phyloP scores from a whole-genome alignment of 2,329 filamentous ascomycete species.

The Xylaria sp. region DNA sequence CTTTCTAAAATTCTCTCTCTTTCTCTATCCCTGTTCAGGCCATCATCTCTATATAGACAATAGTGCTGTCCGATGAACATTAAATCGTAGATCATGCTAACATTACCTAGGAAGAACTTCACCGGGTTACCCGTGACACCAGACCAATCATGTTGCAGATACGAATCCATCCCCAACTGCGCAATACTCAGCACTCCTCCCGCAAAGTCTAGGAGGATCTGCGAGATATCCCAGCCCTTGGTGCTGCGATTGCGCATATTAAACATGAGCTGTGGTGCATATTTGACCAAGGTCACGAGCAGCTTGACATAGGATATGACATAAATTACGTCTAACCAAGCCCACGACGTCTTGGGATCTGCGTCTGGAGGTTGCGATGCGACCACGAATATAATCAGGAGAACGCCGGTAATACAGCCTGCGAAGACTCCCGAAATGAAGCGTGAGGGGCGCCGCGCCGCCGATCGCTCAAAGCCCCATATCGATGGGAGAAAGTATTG shows the following conservation, averaged over 20 bases:
- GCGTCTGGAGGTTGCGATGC: slow-evolving; percentile 49
- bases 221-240: slow-evolving; percentile 84
- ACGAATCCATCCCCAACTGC: slow-evolving; percentile 87
- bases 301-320: slow-evolving; percentile 90
- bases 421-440: slow-evolving; percentile 75
- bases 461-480: slow-evolving; percentile 78
- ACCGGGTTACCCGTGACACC: slow-evolving; percentile 91
- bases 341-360: slow-evolving; percentile 63
- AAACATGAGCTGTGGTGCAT: slow-evolving; percentile 84
- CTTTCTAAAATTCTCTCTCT: slow-evolving; percentile 52
- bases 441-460: slow-evolving; percentile 65
- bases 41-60: slow-evolving; percentile 70
- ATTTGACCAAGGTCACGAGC: slow-evolving; percentile 88
- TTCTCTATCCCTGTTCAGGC: slow-evolving; percentile 49
- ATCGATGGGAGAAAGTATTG: slow-evolving; percentile 77
- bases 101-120: slow-evolving; percentile 87
- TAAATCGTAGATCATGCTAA: slow-evolving; percentile 86
- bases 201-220: slow-evolving; percentile 84
- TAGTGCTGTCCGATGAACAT: slow-evolving; percentile 93
- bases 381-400: slow-evolving; percentile 61
- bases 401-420: slow-evolving; percentile 70
- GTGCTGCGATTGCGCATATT: slow-evolving; percentile 91
- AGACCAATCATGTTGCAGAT: slow-evolving; percentile 85
- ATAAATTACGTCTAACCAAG: slow-evolving; percentile 72
- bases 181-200: slow-evolving; percentile 84